phyloP scores from a whole-genome alignment of 2,329 filamentous ascomycete genomes.

The Westerdykella sp. region DNA sequence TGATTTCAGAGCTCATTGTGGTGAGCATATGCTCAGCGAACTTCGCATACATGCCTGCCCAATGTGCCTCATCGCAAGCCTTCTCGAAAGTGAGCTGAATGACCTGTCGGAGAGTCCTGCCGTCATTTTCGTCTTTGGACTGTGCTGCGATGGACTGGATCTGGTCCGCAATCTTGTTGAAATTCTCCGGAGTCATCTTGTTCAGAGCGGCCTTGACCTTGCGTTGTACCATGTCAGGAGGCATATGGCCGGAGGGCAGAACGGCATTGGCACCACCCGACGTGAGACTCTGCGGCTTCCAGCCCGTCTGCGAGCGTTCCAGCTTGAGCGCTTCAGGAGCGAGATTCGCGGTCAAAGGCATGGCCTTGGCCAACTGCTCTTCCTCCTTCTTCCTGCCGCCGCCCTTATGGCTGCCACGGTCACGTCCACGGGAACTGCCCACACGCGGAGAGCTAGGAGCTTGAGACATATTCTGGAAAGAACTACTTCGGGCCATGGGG shows the following conservation, averaged over 20 bases:
- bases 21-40: conserved; percentile 98
- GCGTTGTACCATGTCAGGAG: conserved; percentile 89
- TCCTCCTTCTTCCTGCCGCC: conserved; percentile 50
- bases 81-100: conserved; percentile 99
- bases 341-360: conserved; percentile 81
- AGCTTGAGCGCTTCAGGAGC: conserved; percentile 66
- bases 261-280: conserved; percentile 14
- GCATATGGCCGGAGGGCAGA: conserved; percentile 50
- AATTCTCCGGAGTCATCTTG: conserved; percentile 99
- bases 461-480: conserved; percentile 53
- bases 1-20: conserved; percentile 89
- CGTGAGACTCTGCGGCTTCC: conserved; percentile 67
- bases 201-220: conserved; percentile 98
- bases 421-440: conserved; percentile 57
- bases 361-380: conserved; percentile 69
- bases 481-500: conserved; percentile 63
- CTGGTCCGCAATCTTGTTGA: conserved; percentile 89
- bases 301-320: conserved; percentile 64
- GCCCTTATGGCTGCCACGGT: conserved; percentile 44
- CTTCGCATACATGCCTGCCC: conserved; percentile 97
- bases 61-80: conserved; percentile 95
- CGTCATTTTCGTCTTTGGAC: conserved; percentile 91
- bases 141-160: conserved; percentile 89
- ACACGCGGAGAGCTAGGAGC: conserved; percentile 66
- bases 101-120: conserved; percentile 90